phyloP scores from a whole-genome alignment of 2,329 filamentous ascomycete species.

The Cercospora canescens region DNA sequence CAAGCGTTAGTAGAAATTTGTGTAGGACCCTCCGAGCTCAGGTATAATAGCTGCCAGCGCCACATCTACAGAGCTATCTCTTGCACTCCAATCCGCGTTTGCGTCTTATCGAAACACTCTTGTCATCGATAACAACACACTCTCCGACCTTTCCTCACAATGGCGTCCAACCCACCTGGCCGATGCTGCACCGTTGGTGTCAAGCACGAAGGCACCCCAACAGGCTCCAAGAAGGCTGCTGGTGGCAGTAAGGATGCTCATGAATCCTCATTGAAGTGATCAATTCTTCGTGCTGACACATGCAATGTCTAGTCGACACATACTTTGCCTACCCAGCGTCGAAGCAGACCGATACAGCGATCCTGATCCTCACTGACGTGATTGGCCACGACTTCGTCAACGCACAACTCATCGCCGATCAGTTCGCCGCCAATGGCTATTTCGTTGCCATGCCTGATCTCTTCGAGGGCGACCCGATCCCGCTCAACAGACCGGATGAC shows the following conservation, averaged over 20 bases:
- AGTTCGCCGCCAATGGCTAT: constrained; percentile 73
- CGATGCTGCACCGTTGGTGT: constrained; percentile 42
- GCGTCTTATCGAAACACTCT: not conserved
- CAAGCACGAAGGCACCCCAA: constrained; percentile 37
- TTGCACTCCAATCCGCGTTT: not conserved
- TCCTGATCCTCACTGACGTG: constrained; percentile 60
- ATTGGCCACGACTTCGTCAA: constrained; percentile 58
- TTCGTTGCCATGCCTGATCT: constrained; percentile 68
- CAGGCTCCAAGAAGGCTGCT: constrained; percentile 37
- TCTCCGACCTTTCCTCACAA: constrained; percentile 14
- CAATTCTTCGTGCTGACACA: not conserved
- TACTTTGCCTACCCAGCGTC: constrained; percentile 58
- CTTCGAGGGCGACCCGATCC: constrained; percentile 66
- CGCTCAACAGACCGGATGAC: constrained; percentile 53
- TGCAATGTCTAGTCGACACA: constrained; percentile 48
- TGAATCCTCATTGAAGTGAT: not conserved
- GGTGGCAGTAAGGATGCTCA: constrained; percentile 31
- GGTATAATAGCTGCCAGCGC: not conserved
- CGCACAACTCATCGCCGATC: constrained; percentile 65
- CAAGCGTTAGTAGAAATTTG: not conserved
- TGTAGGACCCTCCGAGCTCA: not conserved
- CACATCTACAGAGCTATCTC: not conserved
- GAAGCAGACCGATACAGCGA: constrained; percentile 55
- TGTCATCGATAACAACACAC: not conserved
- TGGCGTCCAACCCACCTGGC: constrained; percentile 39